Base-by-base conservation (phyloP, 2,329 filamentous ascomycete genomes). In the Colletotrichum phormii region DNA sequence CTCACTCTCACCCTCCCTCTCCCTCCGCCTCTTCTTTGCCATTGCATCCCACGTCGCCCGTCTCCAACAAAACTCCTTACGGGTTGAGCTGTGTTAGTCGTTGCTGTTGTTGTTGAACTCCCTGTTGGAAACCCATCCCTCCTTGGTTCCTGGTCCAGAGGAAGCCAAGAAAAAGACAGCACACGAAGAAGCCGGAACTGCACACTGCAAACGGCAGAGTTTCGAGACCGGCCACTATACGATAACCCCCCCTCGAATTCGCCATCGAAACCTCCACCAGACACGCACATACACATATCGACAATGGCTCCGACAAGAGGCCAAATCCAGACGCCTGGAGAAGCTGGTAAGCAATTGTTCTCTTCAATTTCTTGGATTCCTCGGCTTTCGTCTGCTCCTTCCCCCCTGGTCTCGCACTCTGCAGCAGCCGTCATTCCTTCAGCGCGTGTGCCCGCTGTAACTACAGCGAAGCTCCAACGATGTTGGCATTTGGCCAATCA, bases 291-390 rank as follows among this genome's bases (percentile, higher is more conserved):
- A 60, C 33, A 72, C 54, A 58, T 24, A 61, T 53, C 35, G n/a
- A 72, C 65, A 60, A 75, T 75, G 75, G 73, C 75, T 54, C 57
- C 74, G 60, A 67, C 74, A 65, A 71, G 71, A 71, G 71, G 83
- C 76, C 79, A 81, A 81, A 86, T 91, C 80, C 86, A 86, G 79
- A 90, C 89, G 83, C 87, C 89, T 80, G 88, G 90, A 84, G 89
- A 91, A 86, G 90, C 90, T 76, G 89, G 90, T 91, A 86, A 79
- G 88, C 89, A 49, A 6, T n/a, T 18, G 37, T 49, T 49, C 42
- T 4, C 18, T 49, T 49, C 42, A n/a, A 49, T n/a, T 49, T 15
- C 8, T 18, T 1, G 18, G 7, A 2, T n/a, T n/a, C 18, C 7
- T n/a, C 18, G 42, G 42, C 42, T 49, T 49, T 49, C 6, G 42